Percentiles rank a stretch among this genome's conserved stretches.
These are phyloP conservation scores for Nakazawaea anatomiae DNA, from an alignment of 805 yeast species.

Conservation along the genomic window DNA sequence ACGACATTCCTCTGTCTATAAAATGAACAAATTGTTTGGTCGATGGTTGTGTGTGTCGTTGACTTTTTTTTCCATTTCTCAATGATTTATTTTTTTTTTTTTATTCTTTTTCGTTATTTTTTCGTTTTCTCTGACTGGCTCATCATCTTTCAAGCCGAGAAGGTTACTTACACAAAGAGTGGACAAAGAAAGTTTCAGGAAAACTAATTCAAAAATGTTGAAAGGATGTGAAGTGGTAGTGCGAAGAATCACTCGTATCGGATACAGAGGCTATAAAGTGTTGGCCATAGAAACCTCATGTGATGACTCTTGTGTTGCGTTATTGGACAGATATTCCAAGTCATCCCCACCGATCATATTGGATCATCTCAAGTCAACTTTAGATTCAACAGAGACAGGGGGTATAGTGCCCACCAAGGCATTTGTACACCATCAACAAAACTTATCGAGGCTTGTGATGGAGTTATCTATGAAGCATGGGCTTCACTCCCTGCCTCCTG, in stretches of 20 bases:
- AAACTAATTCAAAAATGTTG: no score
- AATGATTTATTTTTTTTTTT: background rate
- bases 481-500: conserved; percentile 38
- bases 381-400: conserved; percentile 62
- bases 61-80: background rate
- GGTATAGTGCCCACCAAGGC: conserved; percentile 90
- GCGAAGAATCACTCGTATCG: background rate
- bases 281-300: conserved; percentile 91
- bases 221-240: background rate
- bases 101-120: background rate
- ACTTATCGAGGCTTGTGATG: conserved; percentile 46
- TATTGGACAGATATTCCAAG: conserved; percentile 44
- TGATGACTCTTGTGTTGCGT: conserved; percentile 89
- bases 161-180: background rate
- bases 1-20: background rate
- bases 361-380: conserved; percentile 57
- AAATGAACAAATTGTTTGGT: background rate
- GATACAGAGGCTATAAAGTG: conserved; percentile 45
- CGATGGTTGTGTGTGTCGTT: background rate
- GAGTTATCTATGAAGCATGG: conserved; percentile 34
- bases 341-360: conserved; percentile 40
- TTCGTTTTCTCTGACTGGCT: background rate
- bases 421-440: conserved; percentile 64
- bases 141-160: background rate
- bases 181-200: no score